Conservation (phyloP, 2,329 filamentous ascomycete genomes). For the Hypoxylon sp. region DNA sequence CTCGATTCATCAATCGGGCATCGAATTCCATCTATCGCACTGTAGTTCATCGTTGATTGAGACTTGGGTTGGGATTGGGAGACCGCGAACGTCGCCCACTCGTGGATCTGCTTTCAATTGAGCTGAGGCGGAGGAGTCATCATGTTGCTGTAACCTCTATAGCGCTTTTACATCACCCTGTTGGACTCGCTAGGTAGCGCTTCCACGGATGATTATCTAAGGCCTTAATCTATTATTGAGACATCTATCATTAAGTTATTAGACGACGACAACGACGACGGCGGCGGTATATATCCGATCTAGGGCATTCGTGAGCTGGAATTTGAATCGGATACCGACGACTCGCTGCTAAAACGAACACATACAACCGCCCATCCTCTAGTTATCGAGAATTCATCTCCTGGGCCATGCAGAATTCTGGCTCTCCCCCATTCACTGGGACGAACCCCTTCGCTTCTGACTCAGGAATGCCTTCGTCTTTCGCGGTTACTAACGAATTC, state of each 20-base stretch:
- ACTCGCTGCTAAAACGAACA: conserved; percentile 10
- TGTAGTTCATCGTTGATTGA: conserved; percentile 16
- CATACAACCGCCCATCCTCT: background rate
- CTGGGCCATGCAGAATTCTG: conserved; percentile 48
- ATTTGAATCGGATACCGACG: conserved; percentile 19
- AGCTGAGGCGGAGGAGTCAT: conserved; percentile 25
- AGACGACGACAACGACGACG: conserved; percentile 2
- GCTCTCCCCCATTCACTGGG: conserved; percentile 44
- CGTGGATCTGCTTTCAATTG: conserved; percentile 35
- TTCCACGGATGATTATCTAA: conserved; percentile 7
- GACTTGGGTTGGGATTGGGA: conserved; percentile 6
- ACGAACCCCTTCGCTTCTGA: conserved; percentile 55
- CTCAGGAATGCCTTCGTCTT: conserved; percentile 53
- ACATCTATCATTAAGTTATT: conserved; percentile 11
- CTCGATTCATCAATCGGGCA: conserved; percentile 24
- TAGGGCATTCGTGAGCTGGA: conserved; percentile 11
- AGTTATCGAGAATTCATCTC: conserved; percentile 9
- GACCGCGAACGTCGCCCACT: conserved; percentile 2
- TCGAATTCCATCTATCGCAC: conserved; percentile 16
- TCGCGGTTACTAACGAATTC: conserved; percentile 54
- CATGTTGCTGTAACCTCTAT: conserved; percentile 43
- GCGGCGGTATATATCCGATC: background rate
- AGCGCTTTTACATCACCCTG: conserved; percentile 28
- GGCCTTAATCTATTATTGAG: conserved; percentile 4
- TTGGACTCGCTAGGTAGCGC: conserved; percentile 33